Conservation (phyloP, 225 moss, liverwort and hornwort genomes). For the Bryum argenteum region DNA sequence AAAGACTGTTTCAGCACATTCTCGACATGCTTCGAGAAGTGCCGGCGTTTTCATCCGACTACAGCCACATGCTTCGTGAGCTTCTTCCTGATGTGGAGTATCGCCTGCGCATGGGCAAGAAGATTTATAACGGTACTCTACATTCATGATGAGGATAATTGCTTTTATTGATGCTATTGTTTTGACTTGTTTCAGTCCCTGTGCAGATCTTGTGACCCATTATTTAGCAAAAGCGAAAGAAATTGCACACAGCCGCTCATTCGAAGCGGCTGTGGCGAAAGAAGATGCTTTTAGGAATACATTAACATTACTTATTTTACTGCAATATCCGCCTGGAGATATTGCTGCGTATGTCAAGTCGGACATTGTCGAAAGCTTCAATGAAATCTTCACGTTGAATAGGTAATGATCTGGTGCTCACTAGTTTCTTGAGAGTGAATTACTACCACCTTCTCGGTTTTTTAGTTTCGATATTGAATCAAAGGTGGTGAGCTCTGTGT, state of each 20-base stretch:
- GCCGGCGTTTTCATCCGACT: constrained; percentile 80
- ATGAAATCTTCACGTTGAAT: constrained; percentile 68
- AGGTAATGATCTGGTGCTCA: constrained; percentile 49
- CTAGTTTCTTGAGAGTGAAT: not conserved
- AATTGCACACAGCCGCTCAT: constrained; percentile 47
- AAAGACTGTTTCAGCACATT: constrained; percentile 84
- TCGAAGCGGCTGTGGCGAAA: constrained; percentile 61
- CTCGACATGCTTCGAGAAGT: constrained; percentile 72
- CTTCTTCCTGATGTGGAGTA: constrained; percentile 87
- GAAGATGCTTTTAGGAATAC: constrained; percentile 89
- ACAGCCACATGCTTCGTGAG: constrained; percentile 82
- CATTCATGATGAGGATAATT: not conserved
- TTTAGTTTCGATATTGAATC: constrained; percentile 11
- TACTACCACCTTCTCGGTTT: constrained; percentile 2
- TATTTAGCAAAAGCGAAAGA: constrained; percentile 82
- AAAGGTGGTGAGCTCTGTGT: constrained; percentile 10
- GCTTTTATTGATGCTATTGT: not conserved
- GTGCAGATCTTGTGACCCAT: constrained; percentile 79
- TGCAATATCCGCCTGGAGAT: constrained; percentile 88
- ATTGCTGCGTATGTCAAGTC: constrained; percentile 66
- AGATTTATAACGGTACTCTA: constrained; percentile 73
- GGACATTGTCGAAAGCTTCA: constrained; percentile 68
- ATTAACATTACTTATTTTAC: constrained; percentile 69
- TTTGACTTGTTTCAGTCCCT: constrained; percentile 20
- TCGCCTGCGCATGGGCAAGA: constrained; percentile 89